Percentiles rank a stretch among this genome's conserved stretches.
Evolutionary conservation across 257 asterid genomes (phyloP).

Genomic region (Oldenlandia corymbosa): DNA sequence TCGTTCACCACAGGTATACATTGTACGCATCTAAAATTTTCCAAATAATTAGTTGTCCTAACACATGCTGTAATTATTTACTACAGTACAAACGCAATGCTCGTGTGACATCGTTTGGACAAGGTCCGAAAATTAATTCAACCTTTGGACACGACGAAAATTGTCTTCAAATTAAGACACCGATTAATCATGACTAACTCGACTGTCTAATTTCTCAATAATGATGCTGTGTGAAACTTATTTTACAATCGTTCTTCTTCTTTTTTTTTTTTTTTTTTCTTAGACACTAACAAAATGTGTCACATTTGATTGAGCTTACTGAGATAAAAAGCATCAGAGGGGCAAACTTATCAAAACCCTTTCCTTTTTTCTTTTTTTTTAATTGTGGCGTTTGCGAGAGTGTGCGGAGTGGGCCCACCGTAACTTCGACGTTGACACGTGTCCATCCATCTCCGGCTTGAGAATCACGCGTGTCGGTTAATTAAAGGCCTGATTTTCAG

Average conservation of each 20-base stretch:
- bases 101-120: background rate
- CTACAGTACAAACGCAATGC: no score
- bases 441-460: constrained; percentile 6
- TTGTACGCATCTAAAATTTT: no score
- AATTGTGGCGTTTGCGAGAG: constrained; percentile 3
- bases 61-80: no score
- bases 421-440: constrained; percentile 19
- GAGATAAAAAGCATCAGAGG: constrained; percentile 4
- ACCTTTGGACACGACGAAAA: background rate
- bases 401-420: constrained; percentile 28
- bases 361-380: constrained; percentile 11
- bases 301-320: constrained; percentile 15
- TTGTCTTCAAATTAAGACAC: constrained; percentile 4
- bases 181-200: background rate
- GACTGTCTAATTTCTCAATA: background rate
- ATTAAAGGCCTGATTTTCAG: constrained; percentile 25
- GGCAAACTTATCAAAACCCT: constrained; percentile 19
- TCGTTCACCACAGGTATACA: no score
- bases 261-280: no score
- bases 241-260: background rate
- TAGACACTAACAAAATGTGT: constrained; percentile 6
- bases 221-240: constrained; percentile 3
- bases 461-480: constrained; percentile 30
- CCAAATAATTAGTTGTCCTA: no score
- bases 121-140: background rate